Evolutionary conservation across 176 grass and related monocot genomes (phyloP).

Genomic region (Carex littledalei): DNA sequence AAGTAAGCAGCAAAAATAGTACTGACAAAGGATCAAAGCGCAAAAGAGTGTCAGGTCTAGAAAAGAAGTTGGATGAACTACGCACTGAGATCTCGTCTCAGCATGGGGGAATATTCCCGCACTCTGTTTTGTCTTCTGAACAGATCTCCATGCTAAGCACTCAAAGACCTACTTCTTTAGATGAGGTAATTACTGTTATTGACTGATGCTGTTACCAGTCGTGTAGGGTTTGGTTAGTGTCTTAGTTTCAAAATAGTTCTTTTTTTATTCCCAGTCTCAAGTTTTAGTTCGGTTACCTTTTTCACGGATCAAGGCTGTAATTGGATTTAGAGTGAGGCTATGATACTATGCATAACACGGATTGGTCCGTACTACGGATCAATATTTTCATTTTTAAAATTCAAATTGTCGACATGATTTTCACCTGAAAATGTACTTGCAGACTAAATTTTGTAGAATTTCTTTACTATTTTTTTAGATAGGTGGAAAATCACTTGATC

Average conservation of each 20-base stretch:
- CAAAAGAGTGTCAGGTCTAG: conserved; percentile 40
- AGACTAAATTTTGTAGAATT: no score
- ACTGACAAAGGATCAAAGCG: conserved; percentile 43
- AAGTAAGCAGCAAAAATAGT: conserved; percentile 16
- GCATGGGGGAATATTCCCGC: conserved; percentile 55
- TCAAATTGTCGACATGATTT: no score
- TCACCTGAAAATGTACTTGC: no score
- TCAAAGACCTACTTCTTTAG: conserved; percentile 53
- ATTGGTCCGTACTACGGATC: no score
- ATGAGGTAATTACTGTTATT: conserved; percentile 40
- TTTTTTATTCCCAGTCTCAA: neutral
- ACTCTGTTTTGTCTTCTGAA: conserved; percentile 60
- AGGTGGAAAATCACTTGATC: no score
- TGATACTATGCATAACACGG: no score
- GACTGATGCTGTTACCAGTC: neutral
- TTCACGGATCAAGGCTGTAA: neutral
- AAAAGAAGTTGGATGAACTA: conserved; percentile 67
- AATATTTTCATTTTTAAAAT: no score
- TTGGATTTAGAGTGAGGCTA: neutral
- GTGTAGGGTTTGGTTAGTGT: neutral
- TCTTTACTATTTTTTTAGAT: no score
- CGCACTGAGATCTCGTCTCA: conserved; percentile 48
- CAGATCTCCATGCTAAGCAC: conserved; percentile 53
- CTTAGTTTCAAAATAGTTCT: neutral
- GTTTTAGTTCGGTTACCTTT: neutral